Conservation (phyloP, 257 asterid genomes). For the Avicennia marina region DNA sequence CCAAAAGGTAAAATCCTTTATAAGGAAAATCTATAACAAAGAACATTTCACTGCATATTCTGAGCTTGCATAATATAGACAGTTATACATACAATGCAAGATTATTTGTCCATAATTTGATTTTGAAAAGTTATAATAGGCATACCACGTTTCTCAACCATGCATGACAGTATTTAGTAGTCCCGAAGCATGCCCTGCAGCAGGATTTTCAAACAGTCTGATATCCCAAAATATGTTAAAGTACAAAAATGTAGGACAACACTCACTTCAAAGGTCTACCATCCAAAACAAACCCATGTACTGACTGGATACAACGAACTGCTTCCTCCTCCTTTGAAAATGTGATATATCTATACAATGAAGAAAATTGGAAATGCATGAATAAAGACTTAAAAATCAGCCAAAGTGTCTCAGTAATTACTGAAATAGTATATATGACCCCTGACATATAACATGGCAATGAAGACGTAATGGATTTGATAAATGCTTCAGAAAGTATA, state of each 20-base stretch:
- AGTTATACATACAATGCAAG: conserved; percentile 5
- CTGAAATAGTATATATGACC: no score
- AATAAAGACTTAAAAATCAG: no score
- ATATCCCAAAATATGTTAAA: background rate
- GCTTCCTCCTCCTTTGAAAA: conserved; percentile 93
- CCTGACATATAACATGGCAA: no score
- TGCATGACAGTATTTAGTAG: conserved; percentile 90
- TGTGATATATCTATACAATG: conserved; percentile 67
- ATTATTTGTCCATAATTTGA: conserved; percentile 12
- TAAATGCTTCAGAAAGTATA: no score
- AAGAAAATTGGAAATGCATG: background rate
- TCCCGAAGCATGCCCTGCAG: conserved; percentile 88
- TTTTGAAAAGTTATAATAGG: conserved; percentile 3
- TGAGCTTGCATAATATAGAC: background rate
- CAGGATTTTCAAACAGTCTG: conserved; percentile 14
- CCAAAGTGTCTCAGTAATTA: no score
- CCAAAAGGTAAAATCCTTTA: conserved; percentile 14
- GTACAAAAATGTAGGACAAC: conserved; percentile 4
- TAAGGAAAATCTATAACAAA: background rate
- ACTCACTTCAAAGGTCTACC: conserved; percentile 69
- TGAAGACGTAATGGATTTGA: no score
- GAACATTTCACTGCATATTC: background rate
- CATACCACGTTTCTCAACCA: conserved; percentile 87
- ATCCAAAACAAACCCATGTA: conserved; percentile 85
- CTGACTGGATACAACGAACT: conserved; percentile 88